Percentiles rank a stretch among this genome's conserved stretches.
phyloP scores from a whole-genome alignment of 768 basidiomycete species.

The Panus rudis region DNA sequence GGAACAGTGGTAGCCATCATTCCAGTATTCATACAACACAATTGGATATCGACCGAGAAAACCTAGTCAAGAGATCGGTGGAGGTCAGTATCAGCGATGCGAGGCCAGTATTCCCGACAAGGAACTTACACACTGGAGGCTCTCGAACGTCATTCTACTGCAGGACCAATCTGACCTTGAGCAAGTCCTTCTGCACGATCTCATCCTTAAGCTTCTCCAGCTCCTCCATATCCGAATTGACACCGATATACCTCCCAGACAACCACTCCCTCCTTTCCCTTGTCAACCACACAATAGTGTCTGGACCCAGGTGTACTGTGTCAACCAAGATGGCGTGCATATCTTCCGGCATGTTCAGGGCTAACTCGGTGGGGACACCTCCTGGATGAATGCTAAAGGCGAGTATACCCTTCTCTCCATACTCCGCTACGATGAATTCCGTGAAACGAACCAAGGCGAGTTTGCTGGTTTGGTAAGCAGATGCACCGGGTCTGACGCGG shows the following conservation, averaged over 20 bases:
- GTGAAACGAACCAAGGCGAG: conserved; percentile 6
- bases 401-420: conserved; percentile 4
- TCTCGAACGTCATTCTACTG: too few relatives aligned
- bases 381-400: conserved; percentile 5
- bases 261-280: conserved; percentile 7
- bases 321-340: conserved; percentile 6
- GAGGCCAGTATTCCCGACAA: too few relatives aligned
- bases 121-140: too few relatives aligned
- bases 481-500: not conserved
- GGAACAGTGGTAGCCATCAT: too few relatives aligned
- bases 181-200: too few relatives aligned
- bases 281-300: conserved; percentile 6
- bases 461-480: conserved; percentile 4
- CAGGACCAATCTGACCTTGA: too few relatives aligned
- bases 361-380: conserved; percentile 11
- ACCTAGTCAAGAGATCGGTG: too few relatives aligned
- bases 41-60: too few relatives aligned
- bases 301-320: conserved; percentile 4
- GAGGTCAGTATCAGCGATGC: too few relatives aligned
- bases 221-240: not conserved
- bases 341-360: not conserved
- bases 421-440: conserved; percentile 5
- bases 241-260: not conserved
- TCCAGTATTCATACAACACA: too few relatives aligned
- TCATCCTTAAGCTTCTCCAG: not conserved